phyloP scores from a whole-genome alignment of 2,329 filamentous ascomycete genomes.

The Colletotrichum somersetense region DNA sequence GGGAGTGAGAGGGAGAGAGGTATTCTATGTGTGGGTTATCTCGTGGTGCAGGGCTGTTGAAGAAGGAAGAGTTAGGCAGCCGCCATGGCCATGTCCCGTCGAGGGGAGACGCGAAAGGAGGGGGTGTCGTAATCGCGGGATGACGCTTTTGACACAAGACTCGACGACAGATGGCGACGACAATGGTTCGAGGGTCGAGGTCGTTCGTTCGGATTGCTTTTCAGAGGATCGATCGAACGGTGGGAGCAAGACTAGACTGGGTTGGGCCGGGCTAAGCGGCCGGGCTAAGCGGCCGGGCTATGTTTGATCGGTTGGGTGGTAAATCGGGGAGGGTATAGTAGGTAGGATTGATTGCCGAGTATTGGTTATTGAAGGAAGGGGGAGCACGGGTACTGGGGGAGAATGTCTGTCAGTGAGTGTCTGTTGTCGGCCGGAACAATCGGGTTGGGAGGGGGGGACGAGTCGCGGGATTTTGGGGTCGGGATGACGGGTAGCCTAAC shows the following conservation, averaged over 20 bases:
- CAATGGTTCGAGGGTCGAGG: not conserved
- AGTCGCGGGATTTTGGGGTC: constrained; percentile 17
- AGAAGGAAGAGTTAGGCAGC: constrained; percentile 32
- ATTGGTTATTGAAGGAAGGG: not conserved
- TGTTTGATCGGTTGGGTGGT: constrained; percentile 8
- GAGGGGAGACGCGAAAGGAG: constrained; percentile 10
- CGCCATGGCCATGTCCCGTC: constrained; percentile 35
- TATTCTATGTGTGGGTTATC: constrained; percentile 1
- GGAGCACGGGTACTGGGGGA: constrained; percentile 34
- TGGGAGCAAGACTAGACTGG: not conserved
- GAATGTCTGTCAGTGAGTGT: constrained; percentile 19
- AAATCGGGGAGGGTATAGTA: constrained; percentile 8
- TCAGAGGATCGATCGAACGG: not conserved
- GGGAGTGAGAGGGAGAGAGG: not conserved
- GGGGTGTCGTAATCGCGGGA: constrained; percentile 5
- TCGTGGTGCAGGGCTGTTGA: constrained; percentile 22
- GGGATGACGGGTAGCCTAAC: constrained; percentile 8
- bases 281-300: constrained; percentile 8
- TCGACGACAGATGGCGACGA: not conserved
- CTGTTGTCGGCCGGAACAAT: constrained; percentile 30
- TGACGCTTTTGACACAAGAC: constrained; percentile 15
- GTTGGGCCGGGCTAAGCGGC: not conserved
- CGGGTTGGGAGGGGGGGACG: constrained; percentile 17
- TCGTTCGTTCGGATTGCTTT: not conserved
- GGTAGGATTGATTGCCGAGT: not conserved